phyloP scores from a whole-genome alignment of 306 rosid species.

The Alnus glutinosa region DNA sequence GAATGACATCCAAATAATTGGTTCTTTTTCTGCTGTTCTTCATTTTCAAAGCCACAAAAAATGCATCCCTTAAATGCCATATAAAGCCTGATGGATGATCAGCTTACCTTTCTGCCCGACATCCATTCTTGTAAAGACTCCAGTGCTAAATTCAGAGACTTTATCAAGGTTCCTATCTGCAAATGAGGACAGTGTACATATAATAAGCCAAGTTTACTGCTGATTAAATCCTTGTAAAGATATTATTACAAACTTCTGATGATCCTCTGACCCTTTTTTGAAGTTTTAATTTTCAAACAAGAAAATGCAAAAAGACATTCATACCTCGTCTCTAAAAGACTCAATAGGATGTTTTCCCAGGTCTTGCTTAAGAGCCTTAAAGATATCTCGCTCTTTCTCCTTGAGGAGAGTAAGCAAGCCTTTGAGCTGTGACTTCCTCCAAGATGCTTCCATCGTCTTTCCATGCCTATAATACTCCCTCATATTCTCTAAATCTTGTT shows the following conservation, averaged over 20 bases:
- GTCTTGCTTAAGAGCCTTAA: slow-evolving; percentile 60
- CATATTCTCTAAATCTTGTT: slow-evolving; percentile 36
- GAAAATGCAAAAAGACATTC: neutral
- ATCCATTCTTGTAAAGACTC: slow-evolving; percentile 55
- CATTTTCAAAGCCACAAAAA: neutral
- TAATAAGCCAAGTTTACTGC: neutral
- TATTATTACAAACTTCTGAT: no score
- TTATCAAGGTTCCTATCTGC: slow-evolving; percentile 59
- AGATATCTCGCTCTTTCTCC: slow-evolving; percentile 51
- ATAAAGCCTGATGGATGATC: neutral
- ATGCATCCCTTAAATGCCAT: neutral
- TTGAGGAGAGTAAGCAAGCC: slow-evolving; percentile 40
- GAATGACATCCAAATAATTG: neutral
- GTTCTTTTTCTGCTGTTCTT: neutral
- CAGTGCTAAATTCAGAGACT: slow-evolving; percentile 47
- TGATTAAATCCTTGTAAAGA: neutral
- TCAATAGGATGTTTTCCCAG: slow-evolving; percentile 71
- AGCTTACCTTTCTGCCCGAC: slow-evolving; percentile 55
- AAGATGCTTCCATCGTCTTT: slow-evolving; percentile 58
- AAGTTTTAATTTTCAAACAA: no score
- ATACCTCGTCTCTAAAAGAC: slow-evolving; percentile 80
- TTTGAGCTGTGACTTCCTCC: slow-evolving; percentile 71
- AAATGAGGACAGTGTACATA: neutral
- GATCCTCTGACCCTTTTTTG: neutral
- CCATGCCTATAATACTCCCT: slow-evolving; percentile 55